Percentiles rank a stretch among this genome's conserved stretches.
Conservation (phyloP, 2,329 filamentous ascomycete species). For the Cyphellophora europaea region DNA sequence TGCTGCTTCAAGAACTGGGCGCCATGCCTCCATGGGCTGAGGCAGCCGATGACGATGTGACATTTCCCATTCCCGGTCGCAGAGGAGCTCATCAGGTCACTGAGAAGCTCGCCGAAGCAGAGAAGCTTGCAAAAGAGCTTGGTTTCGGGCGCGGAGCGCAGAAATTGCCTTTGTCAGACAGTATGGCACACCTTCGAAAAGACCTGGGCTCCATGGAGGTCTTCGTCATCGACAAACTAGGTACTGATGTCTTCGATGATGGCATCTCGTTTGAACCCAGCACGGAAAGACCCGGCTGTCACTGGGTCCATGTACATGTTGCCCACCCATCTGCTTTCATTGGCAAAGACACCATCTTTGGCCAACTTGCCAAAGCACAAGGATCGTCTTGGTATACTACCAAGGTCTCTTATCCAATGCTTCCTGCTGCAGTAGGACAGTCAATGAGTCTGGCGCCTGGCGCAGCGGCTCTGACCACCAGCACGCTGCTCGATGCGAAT, state of each 20-base stretch:
- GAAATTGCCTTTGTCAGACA: conserved; percentile 31
- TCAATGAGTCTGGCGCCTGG: conserved; percentile 45
- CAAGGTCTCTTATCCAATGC: conserved; percentile 47
- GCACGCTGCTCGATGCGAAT: conserved; percentile 41
- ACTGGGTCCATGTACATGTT: conserved; percentile 55
- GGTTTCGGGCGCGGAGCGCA: conserved; percentile 6
- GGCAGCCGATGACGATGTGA: conserved; percentile 8
- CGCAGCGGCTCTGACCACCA: conserved; percentile 53
- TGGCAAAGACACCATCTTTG: conserved; percentile 38
- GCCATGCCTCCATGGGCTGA: conserved; percentile 52
- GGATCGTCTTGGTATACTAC: conserved; percentile 43
- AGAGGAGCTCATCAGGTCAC: conserved; percentile 17
- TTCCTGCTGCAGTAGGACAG: conserved; percentile 38
- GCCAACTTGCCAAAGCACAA: conserved; percentile 46
- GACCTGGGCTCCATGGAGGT: conserved; percentile 49
- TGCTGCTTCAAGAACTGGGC: conserved; percentile 54
- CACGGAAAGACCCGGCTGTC: conserved; percentile 30
- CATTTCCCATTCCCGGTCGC: conserved; percentile 6
- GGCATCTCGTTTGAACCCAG: conserved; percentile 47
- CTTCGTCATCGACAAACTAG: conserved; percentile 49
- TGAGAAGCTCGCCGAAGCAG: not conserved
- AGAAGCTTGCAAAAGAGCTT: not conserved
- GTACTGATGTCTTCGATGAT: conserved; percentile 53
- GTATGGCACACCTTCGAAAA: conserved; percentile 46
- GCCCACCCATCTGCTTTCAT: conserved; percentile 58